Base-by-base conservation (phyloP, 306 rosid species). In the Notholithocarpus densiflorus region DNA sequence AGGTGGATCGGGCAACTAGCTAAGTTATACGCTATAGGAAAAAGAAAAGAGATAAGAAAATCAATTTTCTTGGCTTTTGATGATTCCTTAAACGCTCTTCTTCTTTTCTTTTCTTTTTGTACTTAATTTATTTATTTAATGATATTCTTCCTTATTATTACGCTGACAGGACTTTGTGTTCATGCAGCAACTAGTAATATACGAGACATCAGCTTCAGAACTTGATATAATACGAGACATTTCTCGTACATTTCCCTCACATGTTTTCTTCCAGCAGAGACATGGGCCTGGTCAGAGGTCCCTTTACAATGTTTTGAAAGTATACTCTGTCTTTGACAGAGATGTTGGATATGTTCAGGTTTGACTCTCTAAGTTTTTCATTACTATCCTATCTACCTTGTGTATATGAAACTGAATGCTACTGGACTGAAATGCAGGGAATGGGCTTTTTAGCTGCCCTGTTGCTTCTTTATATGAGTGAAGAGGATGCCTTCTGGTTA, bases 271-370 rank as follows among this genome's bases (percentile, higher is more conserved):
- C 92, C 99, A 90, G 81, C 94, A 93, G 81, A 91, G 99, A 87
- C 99, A 95, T 79, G 99, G 99, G 53, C 99, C 99, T 68, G 98
- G 99, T 40, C 99, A 95, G 75, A 91, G 99, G 82, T 95, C 99
- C 37, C 99, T 93, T 61, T 95, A 95, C 92, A 93, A 95, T 84
- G 94, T 95, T 83, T 83, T 95, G 68, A 95, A 95, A 86, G 99
- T 98, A 48, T 95, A 95, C 76, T 95, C 99, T 0, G 99, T 95
- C 56, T 95, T 87, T 86, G 99, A 95, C 81, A 85, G 98, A 89
- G 88, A 93, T 75, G 99, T 95, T 37, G 99, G 99, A 89, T 95
- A 95, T 87, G 99, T 94, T 83, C 98, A 94, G 97, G 98, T 94
- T 84, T 81, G 85, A 71, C 56, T 68, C 78, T 59, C 11, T 76